Percentiles rank a stretch among this genome's conserved stretches.
Evolutionary conservation across 768 basidiomycete species (phyloP).

Genomic region (Clathrus columnatus): DNA sequence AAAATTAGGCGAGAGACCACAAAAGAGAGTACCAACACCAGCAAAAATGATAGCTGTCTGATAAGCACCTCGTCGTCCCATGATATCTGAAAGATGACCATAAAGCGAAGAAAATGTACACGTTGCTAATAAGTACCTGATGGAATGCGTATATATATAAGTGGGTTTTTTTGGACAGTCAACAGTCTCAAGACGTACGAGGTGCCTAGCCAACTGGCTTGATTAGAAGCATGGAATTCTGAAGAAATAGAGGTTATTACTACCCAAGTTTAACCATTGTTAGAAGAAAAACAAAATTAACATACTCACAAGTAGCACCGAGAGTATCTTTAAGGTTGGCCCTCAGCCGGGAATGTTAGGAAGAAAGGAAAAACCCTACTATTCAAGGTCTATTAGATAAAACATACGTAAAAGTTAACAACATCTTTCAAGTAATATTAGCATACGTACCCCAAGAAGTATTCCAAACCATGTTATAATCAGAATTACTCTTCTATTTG

Average conservation of each 20-base stretch:
- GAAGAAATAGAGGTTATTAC: conserved; percentile 75
- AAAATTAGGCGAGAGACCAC: conserved; percentile 63
- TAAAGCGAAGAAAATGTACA: conserved; percentile 81
- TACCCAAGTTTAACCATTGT: conserved; percentile 19
- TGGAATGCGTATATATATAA: not conserved
- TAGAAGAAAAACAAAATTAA: conserved; percentile 3
- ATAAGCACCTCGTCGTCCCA: conserved; percentile 64
- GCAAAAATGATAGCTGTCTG: conserved; percentile 55
- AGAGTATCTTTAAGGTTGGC: no score
- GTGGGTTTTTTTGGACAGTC: not conserved
- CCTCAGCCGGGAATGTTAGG: no score
- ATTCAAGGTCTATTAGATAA: no score
- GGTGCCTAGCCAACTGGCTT: conserved; percentile 79
- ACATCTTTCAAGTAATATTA: no score
- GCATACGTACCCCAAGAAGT: no score
- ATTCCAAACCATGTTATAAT: no score
- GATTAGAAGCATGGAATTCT: conserved; percentile 66
- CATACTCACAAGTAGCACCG: conserved; percentile 58
- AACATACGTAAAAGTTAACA: no score
- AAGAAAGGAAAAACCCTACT: no score
- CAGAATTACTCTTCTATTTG: no score
- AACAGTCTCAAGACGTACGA: conserved; percentile 33
- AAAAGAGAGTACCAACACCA: conserved; percentile 52
- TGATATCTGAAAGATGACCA: conserved; percentile 67
- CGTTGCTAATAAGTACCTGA: conserved; percentile 65